phyloP scores from a whole-genome alignment of 768 basidiomycete genomes.

The Lentinus brumalis region DNA sequence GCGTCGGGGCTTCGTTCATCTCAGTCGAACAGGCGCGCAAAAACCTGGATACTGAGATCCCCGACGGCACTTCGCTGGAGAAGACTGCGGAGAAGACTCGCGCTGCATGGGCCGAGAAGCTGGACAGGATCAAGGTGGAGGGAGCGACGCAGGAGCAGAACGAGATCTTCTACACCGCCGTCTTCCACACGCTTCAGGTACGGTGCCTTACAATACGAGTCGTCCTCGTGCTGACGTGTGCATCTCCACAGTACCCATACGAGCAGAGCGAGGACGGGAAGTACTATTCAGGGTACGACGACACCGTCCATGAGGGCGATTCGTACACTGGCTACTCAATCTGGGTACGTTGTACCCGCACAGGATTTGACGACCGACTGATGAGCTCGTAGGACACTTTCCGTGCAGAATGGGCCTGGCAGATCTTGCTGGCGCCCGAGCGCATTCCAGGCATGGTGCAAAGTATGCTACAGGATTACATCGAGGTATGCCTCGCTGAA shows the following conservation, averaged over 20 bases:
- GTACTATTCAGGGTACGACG: slow-evolving; percentile 82
- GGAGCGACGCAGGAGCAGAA: slow-evolving; percentile 36
- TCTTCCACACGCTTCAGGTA: slow-evolving; percentile 66
- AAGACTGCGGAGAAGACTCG: slow-evolving; percentile 39
- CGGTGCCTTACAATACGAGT: not conserved
- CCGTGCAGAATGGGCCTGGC: slow-evolving; percentile 79
- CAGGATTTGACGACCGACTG: not conserved
- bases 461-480: slow-evolving; percentile 81
- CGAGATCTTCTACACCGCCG: slow-evolving; percentile 55
- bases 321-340: slow-evolving; percentile 83
- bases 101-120: slow-evolving; percentile 42
- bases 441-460: slow-evolving; percentile 73
- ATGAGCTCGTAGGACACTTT: slow-evolving; percentile 64
- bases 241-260: slow-evolving; percentile 62
- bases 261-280: slow-evolving; percentile 65
- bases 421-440: slow-evolving; percentile 76
- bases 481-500: slow-evolving; percentile 44
- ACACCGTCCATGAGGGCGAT: slow-evolving; percentile 58
- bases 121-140: slow-evolving; percentile 38
- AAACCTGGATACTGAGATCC: slow-evolving; percentile 43
- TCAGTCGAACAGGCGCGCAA: slow-evolving; percentile 58
- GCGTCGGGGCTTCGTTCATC: slow-evolving; percentile 75
- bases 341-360: slow-evolving; percentile 51
- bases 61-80: slow-evolving; percentile 41
- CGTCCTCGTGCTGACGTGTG: not conserved